Base-by-base conservation (phyloP, 352 stramenopile species). In the Peronosclerospora sorghi region DNA sequence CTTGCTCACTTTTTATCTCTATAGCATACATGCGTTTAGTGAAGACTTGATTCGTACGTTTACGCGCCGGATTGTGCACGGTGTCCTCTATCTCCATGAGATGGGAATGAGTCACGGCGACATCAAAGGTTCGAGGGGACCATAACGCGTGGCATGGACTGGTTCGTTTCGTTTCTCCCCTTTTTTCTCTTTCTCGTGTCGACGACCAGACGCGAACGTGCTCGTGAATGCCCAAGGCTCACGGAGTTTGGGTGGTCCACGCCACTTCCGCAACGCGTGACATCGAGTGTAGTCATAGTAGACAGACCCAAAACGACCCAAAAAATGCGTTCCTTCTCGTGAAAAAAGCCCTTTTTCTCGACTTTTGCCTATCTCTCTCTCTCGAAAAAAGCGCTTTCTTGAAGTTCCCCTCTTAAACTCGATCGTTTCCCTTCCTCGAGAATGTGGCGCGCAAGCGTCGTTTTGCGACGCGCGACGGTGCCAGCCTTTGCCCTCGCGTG, bases 31-130 rank as follows among this genome's bases (percentile, higher is more conserved):
- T 15, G 63, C 90, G 0, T 97, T 98, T 64, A 78, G 73, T 27
- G 72, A 96, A 55, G 62, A 81, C 26, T 65, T 97, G 13, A 81
- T 97, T 27, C 73, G 73, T 20, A 90, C 76, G 14, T 98, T 96
- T 59, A 83, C 94, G 28, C 69, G 61, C 4, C 92, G 97, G 65
- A 94, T 96, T 48, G 66, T 97, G 7, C 55, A 73, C 8, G 92
- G 89, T 7, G 72, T 97, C n/a, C 60, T 74, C 6, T 97, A 96
- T 61, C 58, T 97, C 5, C 89, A 97, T 56, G 59, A 75, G 23
- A 87, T 96, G 49, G 68, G 79, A 14, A 94, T 97, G 38, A 82
- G 97, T 26, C 89, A 97, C 54, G 73, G 90, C 15, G 88, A 97
- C 59, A 96, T 97, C 48, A 97, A 97, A 67, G 75, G 69, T 73